phyloP scores from a whole-genome alignment of 768 basidiomycete species.

The Podaxis sp. region DNA sequence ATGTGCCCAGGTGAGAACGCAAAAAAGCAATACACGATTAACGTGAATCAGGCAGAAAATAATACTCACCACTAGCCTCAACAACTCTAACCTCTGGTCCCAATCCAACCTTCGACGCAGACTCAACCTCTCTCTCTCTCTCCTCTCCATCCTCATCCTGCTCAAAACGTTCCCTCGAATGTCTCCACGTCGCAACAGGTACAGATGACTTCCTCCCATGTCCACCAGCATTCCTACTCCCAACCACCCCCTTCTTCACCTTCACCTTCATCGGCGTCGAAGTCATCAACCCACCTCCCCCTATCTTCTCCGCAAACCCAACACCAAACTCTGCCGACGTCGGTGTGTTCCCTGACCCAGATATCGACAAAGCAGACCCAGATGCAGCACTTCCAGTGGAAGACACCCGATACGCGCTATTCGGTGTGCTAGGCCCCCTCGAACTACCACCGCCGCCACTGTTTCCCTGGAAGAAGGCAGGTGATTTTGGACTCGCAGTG shows the following conservation, averaged over 20 bases:
- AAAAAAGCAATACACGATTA: not conserved
- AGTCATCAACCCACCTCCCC: not conserved
- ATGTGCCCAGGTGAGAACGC: not conserved
- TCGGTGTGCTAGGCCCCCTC: not conserved
- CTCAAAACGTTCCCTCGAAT: not conserved
- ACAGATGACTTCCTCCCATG: slow-evolving; percentile 6
- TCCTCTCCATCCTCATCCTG: not conserved
- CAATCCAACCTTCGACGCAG: no score
- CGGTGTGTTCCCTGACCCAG: not conserved
- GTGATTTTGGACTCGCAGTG: not conserved
- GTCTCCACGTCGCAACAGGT: slow-evolving; percentile 5
- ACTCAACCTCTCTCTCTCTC: not conserved
- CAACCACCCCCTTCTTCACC: not conserved
- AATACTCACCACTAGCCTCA: slow-evolving; percentile 8
- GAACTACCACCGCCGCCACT: not conserved
- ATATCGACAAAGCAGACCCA: not conserved
- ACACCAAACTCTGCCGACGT: not conserved
- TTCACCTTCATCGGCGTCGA: slow-evolving; percentile 5
- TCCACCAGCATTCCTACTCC: not conserved
- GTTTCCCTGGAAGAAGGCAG: not conserved
- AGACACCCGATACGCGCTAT: not conserved
- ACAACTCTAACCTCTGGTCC: slow-evolving; percentile 11
- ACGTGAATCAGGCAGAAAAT: not conserved
- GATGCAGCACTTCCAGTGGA: not conserved
- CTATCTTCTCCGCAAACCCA: not conserved